Evolutionary conservation across 1,284 basidiomycete genomes (phyloP).

Genomic region (Microbotryomycetes sp.): DNA sequence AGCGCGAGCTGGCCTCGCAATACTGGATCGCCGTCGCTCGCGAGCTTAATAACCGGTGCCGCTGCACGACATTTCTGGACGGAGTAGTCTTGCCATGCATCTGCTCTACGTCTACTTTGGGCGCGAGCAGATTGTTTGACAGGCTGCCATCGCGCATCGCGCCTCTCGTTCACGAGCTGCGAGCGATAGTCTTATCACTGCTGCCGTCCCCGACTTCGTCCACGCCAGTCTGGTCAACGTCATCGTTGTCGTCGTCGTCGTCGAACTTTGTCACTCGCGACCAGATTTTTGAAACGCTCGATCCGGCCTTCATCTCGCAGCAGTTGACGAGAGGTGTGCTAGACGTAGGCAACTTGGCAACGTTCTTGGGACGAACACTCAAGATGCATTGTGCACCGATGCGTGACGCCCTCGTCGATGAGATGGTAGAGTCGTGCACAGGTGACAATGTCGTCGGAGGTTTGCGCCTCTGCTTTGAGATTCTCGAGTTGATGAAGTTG

Average conservation of each 20-base stretch:
- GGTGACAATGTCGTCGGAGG: slow-evolving; percentile 63
- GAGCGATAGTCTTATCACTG: slow-evolving; percentile 73
- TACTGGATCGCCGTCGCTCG: slow-evolving; percentile 77
- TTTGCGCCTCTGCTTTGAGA: slow-evolving; percentile 77
- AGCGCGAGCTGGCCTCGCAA: slow-evolving; percentile 64
- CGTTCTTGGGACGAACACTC: slow-evolving; percentile 68
- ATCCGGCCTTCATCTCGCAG: slow-evolving; percentile 61
- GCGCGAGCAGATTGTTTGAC: slow-evolving; percentile 37
- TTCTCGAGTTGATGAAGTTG: slow-evolving; percentile 90
- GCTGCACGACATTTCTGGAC: slow-evolving; percentile 63
- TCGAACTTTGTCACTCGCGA: slow-evolving; percentile 34
- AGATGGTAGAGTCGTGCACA: slow-evolving; percentile 58
- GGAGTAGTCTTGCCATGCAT: slow-evolving; percentile 52
- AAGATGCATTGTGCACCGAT: slow-evolving; percentile 90
- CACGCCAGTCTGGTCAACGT: slow-evolving; percentile 45
- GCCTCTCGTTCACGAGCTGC: slow-evolving; percentile 64
- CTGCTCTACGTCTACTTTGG: slow-evolving; percentile 44
- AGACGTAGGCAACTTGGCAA: slow-evolving; percentile 71
- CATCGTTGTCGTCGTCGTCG: slow-evolving; percentile 55
- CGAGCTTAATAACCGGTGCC: slow-evolving; percentile 74
- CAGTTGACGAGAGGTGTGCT: slow-evolving; percentile 70
- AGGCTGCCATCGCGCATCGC: slow-evolving; percentile 63
- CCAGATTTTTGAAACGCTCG: slow-evolving; percentile 45
- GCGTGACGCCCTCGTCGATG: slow-evolving; percentile 73
- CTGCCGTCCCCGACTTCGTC: slow-evolving; percentile 54